These are phyloP conservation scores for Trichoderma gracile DNA, from an alignment of 2,329 filamentous ascomycete species.

Conservation along the genomic window DNA sequence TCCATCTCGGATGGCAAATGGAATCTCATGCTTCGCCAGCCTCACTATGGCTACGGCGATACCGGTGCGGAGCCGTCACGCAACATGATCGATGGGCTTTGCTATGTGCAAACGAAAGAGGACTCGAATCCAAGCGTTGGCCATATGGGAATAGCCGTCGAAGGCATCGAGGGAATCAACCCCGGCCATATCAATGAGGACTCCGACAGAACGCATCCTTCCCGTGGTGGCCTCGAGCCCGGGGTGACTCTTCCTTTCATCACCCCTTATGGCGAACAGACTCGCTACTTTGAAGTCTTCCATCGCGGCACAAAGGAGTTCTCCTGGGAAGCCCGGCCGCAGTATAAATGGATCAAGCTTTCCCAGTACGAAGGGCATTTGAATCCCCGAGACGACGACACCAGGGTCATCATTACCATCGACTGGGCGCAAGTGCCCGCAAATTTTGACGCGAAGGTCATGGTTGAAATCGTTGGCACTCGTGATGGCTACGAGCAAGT, in stretches of 20 bases:
- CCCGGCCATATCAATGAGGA: slow-evolving; percentile 52
- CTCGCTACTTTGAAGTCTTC: slow-evolving; percentile 42
- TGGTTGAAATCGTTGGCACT: slow-evolving; percentile 41
- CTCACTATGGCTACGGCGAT: slow-evolving; percentile 47
- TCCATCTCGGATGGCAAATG: slow-evolving; percentile 54
- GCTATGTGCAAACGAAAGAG: slow-evolving; percentile 54
- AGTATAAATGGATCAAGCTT: slow-evolving; percentile 40
- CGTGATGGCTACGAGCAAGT: slow-evolving; percentile 43
- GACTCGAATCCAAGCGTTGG: slow-evolving; percentile 49
- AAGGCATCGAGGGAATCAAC: slow-evolving; percentile 39
- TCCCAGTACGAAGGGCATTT: slow-evolving; percentile 36
- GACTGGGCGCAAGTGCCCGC: slow-evolving; percentile 43
- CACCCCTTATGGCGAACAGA: slow-evolving; percentile 36
- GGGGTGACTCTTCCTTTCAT: slow-evolving; percentile 37
- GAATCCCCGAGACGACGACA: slow-evolving; percentile 37
- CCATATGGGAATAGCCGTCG: slow-evolving; percentile 39
- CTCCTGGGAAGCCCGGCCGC: slow-evolving; percentile 35
- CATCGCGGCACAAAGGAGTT: slow-evolving; percentile 37
- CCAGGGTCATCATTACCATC: slow-evolving; percentile 36
- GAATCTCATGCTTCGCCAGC: slow-evolving; percentile 56
- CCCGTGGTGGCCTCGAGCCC: slow-evolving; percentile 36
- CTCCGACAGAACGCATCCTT: slow-evolving; percentile 52
- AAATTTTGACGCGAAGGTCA: slow-evolving; percentile 46
- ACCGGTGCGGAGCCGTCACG: slow-evolving; percentile 44
- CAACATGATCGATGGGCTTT: slow-evolving; percentile 56